A percentile compares a stretch with the other conserved stretches of the same genome.
Evolutionary conservation across 768 basidiomycete species (phyloP).

Genomic region (Termitomyces sp.): DNA sequence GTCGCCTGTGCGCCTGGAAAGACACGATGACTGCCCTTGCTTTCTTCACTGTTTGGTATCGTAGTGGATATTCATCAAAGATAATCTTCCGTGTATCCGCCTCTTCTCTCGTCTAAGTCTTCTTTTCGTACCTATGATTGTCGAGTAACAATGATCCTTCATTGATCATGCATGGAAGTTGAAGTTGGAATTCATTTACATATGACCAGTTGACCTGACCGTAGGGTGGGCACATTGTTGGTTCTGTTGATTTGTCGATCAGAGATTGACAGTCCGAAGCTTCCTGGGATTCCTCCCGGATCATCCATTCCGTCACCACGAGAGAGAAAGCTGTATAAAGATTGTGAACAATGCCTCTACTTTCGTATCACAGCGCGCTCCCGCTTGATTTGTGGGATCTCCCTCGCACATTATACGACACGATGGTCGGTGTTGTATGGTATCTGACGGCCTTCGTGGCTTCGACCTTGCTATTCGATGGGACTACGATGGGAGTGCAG

Average conservation of each 20-base stretch:
- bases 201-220: background rate
- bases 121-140: background rate
- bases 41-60: background rate
- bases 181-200: background rate
- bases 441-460: slow-evolving; percentile 45
- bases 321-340: slow-evolving; percentile 8
- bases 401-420: slow-evolving; percentile 33
- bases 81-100: background rate
- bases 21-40: background rate
- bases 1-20: no score
- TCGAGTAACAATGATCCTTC: background rate
- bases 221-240: background rate
- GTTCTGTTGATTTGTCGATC: background rate
- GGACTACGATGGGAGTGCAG: slow-evolving; percentile 28
- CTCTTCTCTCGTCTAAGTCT: background rate
- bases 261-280: background rate
- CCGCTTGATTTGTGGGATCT: slow-evolving; percentile 39
- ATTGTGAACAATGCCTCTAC: slow-evolving; percentile 29
- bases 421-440: slow-evolving; percentile 38
- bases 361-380: slow-evolving; percentile 33
- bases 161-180: no score
- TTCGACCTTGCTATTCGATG: slow-evolving; percentile 29
- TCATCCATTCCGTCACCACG: background rate
- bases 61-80: no score
- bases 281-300: background rate